Evolutionary conservation across 2,329 filamentous ascomycete genomes (phyloP).

Genomic region (Aspergillus ustus): DNA sequence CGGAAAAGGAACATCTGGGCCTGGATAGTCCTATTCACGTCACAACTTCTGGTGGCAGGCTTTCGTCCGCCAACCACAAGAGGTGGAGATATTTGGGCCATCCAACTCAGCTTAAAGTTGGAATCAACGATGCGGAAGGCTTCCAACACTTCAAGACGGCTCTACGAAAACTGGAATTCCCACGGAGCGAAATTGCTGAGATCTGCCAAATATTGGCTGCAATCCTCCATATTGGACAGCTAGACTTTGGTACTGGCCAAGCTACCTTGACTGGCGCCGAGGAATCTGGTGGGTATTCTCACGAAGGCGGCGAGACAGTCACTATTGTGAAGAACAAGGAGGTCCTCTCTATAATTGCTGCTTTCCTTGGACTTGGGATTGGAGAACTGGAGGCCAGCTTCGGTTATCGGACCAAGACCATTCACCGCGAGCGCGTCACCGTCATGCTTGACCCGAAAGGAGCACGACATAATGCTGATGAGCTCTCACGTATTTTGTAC

Average conservation of each 20-base stretch:
- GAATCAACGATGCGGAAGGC: constrained; percentile 92
- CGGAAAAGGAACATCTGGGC: constrained; percentile 85
- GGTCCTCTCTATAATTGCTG: constrained; percentile 79
- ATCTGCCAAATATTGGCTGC: constrained; percentile 93
- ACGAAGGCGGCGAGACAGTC: constrained; percentile 84
- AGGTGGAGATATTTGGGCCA: constrained; percentile 97
- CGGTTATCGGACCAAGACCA: constrained; percentile 95
- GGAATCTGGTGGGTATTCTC: constrained; percentile 94
- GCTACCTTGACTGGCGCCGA: constrained; percentile 79
- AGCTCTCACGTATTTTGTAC: constrained; percentile 90
- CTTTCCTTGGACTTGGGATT: constrained; percentile 87
- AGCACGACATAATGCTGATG: constrained; percentile 88
- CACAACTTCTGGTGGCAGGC: constrained; percentile 50
- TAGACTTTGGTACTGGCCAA: constrained; percentile 85
- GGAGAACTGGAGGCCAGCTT: constrained; percentile 84
- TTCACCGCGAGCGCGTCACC: constrained; percentile 95
- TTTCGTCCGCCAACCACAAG: constrained; percentile 68
- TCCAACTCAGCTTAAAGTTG: constrained; percentile 94
- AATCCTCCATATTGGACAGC: constrained; percentile 96
- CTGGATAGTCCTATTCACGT: constrained; percentile 56
- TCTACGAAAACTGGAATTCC: constrained; percentile 90
- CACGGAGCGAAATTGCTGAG: constrained; percentile 89
- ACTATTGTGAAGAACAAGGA: constrained; percentile 95
- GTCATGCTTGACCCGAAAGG: constrained; percentile 95
- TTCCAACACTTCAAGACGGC: constrained; percentile 98